Evolutionary conservation across 176 grass and related monocot genomes (phyloP), one percentile per base, ranked within the genome.

Genomic region (Ampelocalamus luodianensis): DNA sequence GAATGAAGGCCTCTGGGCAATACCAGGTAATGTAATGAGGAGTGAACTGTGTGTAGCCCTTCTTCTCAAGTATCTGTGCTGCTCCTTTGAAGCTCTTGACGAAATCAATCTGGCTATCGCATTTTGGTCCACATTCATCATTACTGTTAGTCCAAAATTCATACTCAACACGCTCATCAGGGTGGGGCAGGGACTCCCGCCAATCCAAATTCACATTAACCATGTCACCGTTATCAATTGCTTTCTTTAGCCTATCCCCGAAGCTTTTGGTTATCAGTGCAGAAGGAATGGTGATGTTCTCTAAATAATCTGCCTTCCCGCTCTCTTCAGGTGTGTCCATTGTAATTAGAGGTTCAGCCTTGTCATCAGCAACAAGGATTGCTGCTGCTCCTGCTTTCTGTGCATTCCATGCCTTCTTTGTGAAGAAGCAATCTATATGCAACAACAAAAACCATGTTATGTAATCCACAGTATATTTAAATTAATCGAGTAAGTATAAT

Each of bases 11-110:
- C 79, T 90, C 85, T 5, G 93, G 90, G 51, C 90, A 95, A 70
- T 90, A 95, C 93, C 93, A 95, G 13, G 93, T 95, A 62, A 95
- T 95, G 65, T 92, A 95, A 88, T 95, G 93, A 15, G 93, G 93
- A 10, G 90, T 90, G 80, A 92, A 95, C 51, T 90, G 86, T 6
- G 90, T 95, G 84, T 92, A 95, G 20, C 93, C 90, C 56, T 88
- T 88, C 82, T 90, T 92, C 82, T 95, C 93, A 53, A 95, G 81
- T 78, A 95, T 85, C 40, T 92, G 90, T 0, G 93, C 93, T 49
- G 86, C 65, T 48, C 93, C 90, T 78, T 90, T 95, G 45, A 92
- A 95, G 80, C 79, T 90, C 82, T 90, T 95, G 23, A 95, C 85
- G n/a, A 95, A 95, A 10, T 95, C 79, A 77, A 95, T 89, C 87